These are phyloP conservation scores for Leishmania braziliensis DNA, from an alignment of 208 protist species.

Conservation along the genomic window DNA sequence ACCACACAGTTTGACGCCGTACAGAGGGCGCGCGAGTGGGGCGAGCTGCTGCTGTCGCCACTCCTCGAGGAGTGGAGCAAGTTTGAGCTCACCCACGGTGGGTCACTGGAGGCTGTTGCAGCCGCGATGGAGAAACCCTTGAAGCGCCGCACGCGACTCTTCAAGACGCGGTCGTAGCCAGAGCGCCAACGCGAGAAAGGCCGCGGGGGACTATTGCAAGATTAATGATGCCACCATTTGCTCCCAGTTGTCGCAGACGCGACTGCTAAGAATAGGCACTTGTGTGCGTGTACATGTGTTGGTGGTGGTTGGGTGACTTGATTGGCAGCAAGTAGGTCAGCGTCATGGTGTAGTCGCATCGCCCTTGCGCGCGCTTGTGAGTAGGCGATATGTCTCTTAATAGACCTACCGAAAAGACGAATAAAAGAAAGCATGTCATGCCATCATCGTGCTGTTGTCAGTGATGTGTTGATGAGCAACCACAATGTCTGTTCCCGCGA, in stretches of 20 bases:
- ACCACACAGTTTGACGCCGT: constrained; percentile 58
- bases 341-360: neutral
- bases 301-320: neutral
- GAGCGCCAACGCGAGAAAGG: neutral
- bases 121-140: constrained; percentile 40
- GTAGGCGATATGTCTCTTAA: neutral
- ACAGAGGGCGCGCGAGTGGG: constrained; percentile 57
- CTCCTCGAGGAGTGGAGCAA: constrained; percentile 65
- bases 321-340: neutral
- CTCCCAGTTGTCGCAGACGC: neutral
- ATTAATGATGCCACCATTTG: neutral
- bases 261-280: neutral
- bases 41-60: constrained; percentile 63
- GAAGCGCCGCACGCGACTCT: constrained; percentile 76
- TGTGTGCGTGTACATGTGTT: neutral
- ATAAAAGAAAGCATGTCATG: neutral
- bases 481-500: neutral
- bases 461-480: too few relatives aligned
- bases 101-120: constrained; percentile 47
- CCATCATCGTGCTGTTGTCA: neutral
- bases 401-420: neutral
- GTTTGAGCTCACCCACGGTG: constrained; percentile 77
- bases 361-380: neutral
- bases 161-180: constrained; percentile 34
- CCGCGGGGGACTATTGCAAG: neutral